Evolutionary conservation across 768 basidiomycete species (phyloP), one percentile per base, ranked within the genome.

Genomic region (Agrocybe pediades): DNA sequence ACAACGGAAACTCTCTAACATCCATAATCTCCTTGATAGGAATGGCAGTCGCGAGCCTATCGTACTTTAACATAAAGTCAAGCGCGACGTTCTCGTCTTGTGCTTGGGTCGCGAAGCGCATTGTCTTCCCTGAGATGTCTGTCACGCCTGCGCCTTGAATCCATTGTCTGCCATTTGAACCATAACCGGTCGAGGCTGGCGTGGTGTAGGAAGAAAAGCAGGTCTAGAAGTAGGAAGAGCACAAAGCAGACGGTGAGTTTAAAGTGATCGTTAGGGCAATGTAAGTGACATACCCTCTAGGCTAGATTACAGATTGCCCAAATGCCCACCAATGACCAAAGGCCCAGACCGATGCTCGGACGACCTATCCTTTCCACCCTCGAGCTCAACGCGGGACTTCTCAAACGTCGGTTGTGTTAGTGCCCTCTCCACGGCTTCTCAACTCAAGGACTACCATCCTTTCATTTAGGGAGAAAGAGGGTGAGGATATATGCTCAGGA

Each of bases 131-230:
- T 11, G 73, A 71, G 2, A 75, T 68, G 3, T 72, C 70, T n/a
- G 62, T 61, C 3, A 75, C n/a, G 46, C 16, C 72, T 67, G 6
- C 45, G 40, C 11, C 44, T 54, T 0, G 50, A 47, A 29, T 71
- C 58, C 46, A 61, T 55, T 23, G 54, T 49, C 40, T 72, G 73
- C 75, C 75, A 77, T 7, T 58, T 33, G 72, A 71, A 73, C 74
- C 74, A 75, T 1, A 77, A 61, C 11, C 73, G 65, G 46, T 75
- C 73, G 9, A 77, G 46, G 49, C 73, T 74, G 6, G 70, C 68
- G 51, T 75, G 74, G 54, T 75, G 74, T 7, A 74, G 58, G 56
- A 71, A 74, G 59, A 75, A 75, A 9, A 77, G 40, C 2, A 74
- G 73, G 41, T 75, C 73, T 75, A 30, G 27, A 11, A 17, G 36